Evolutionary conservation across 2,329 filamentous ascomycete genomes (phyloP), one percentile per base, ranked within the genome.

Genomic region (Parastagonospora nodorum): DNA sequence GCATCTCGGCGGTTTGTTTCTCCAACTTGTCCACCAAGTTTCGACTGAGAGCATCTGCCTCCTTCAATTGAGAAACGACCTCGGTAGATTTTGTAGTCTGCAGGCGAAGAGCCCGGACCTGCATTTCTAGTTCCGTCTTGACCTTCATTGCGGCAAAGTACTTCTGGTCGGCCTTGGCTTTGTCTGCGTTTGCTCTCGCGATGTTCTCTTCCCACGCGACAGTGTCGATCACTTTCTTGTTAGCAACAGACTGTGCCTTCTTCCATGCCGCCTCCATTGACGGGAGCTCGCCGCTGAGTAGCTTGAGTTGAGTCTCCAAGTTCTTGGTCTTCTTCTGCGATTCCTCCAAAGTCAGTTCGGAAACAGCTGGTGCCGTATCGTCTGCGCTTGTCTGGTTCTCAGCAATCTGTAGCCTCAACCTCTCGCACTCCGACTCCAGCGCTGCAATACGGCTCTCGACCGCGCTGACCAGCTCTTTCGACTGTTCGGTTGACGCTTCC

Each of bases 131-230:
- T 38, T 89, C 87, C 67, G 97, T 93, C 68, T 93, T 95, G 61
- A 92, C 88, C 71, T 96, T 97, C 81, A 96, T 92, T 8, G 92
- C 91, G 1, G 90, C 90, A 73, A 97, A 97, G 71, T 96, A 99
- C 75, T 97, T 97, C 69, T 97, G 93, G 67, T 99, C 94, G 1
- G 93, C 93, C 74, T 97, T 97, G 58, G 88, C 87, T 78, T 99
- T 99, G 75, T 99, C 92, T 0, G 91, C 90, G 35, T 84, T 85
- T 15, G 95, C 77, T 19, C 89, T 80, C 14, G 84, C 78, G 32
- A 93, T 80, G 55, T 88, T 89, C 49, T 96, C 92, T 75, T 97
- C 92, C 68, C 91, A 78, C 4, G 82, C 80, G 5, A 81, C 78
- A 45, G 89, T 85, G 55, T 96, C 92, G 64, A 88, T 83, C 30